Conservation (phyloP, 208 protist species). For the Trypanosoma caninum region DNA sequence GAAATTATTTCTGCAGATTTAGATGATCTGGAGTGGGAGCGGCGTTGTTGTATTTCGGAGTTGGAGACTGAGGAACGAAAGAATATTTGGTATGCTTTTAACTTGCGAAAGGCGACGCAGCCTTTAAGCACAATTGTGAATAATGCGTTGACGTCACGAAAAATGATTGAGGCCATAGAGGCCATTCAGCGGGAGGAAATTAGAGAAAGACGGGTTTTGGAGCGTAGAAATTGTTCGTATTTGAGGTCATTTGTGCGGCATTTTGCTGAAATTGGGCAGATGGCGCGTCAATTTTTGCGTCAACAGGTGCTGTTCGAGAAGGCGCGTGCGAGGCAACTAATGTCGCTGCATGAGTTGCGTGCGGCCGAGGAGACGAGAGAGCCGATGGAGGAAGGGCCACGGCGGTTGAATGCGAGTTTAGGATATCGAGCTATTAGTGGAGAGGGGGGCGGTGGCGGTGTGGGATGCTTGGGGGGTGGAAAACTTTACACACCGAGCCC, state of each 20-base stretch:
- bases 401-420: background rate
- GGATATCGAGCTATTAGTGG: background rate
- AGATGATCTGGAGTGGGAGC: slow-evolving; percentile 6
- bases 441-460: too few relatives aligned
- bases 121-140: background rate
- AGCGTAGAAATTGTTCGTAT: slow-evolving; percentile 13
- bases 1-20: slow-evolving; percentile 6
- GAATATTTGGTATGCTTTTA: slow-evolving; percentile 10
- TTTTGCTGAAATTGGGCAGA: background rate
- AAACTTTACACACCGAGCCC: background rate
- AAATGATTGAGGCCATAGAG: background rate
- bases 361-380: background rate
- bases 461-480: background rate
- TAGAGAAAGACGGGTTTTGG: background rate
- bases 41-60: background rate
- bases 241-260: slow-evolving; percentile 5
- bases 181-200: slow-evolving; percentile 9
- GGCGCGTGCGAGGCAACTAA: background rate
- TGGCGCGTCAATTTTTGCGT: background rate
- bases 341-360: slow-evolving; percentile 8
- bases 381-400: background rate
- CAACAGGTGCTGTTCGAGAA: slow-evolving; percentile 1
- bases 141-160: background rate
- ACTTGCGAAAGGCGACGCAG: background rate
- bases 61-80: slow-evolving; percentile 9